Evolutionary conservation across 1,284 basidiomycete genomes (phyloP).

Genomic region (Moniliella sp.): DNA sequence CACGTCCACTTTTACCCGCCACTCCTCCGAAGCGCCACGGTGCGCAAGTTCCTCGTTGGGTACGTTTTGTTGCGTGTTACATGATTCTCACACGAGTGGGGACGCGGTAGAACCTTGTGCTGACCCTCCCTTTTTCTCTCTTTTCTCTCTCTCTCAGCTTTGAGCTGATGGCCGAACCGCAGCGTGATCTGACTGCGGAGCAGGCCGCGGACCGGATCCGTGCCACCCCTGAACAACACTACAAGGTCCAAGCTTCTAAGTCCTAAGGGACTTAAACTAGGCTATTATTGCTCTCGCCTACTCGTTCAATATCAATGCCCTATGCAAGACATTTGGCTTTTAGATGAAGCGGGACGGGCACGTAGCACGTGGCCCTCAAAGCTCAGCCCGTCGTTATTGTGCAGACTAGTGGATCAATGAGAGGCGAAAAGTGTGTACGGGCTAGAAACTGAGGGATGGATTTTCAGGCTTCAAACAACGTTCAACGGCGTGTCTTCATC

Average conservation of each 20-base stretch:
- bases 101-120: not conserved
- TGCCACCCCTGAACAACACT: constrained; percentile 5
- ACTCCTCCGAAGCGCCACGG: constrained; percentile 55
- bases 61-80: constrained; percentile 35
- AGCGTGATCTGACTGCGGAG: constrained; percentile 73
- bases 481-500: too few relatives aligned
- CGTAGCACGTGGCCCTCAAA: too few relatives aligned
- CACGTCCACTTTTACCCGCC: constrained; percentile 80
- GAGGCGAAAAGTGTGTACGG: too few relatives aligned
- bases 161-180: constrained; percentile 73
- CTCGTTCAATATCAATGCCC: too few relatives aligned
- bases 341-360: too few relatives aligned
- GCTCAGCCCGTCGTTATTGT: too few relatives aligned
- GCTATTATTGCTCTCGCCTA: too few relatives aligned
- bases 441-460: too few relatives aligned
- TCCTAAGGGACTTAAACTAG: not conserved
- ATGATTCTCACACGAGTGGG: not conserved
- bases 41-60: constrained; percentile 79
- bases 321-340: too few relatives aligned
- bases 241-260: too few relatives aligned
- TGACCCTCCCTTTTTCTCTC: not conserved
- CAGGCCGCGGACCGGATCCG: constrained; percentile 55
- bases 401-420: too few relatives aligned
- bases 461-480: too few relatives aligned
- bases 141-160: constrained; percentile 41